Evolutionary conservation across 129 eudicot genomes (phyloP), one percentile per base, ranked within the genome.

Genomic region (Pseudognaphalium luteoalbum): DNA sequence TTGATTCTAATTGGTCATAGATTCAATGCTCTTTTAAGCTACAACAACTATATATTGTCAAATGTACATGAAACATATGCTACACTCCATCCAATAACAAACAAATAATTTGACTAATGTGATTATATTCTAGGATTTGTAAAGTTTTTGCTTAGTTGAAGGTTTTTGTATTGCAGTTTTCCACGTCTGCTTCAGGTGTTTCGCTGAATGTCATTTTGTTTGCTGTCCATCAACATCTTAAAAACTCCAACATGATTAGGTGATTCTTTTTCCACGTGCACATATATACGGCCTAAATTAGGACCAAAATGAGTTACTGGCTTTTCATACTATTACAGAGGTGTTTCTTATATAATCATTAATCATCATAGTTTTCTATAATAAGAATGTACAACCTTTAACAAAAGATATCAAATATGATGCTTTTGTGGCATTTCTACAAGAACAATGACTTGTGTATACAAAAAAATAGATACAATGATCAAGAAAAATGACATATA

Each of bases 181-280:
- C 10, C 15, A 70, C 52, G 37, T 28, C 4, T 50, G 54, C 54
- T 32, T 64, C 75, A 52, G 54, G 64, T 28, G 64, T 37, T 71
- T 30, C 29, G 64, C 51, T 71, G 50, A 44, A 32, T 57, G 22
- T 71, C 60, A 29, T 51, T 29, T 71, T 52, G 76, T 71, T 71
- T 52, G 76, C 54, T 71, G 32, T 32, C 33, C 44, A 56, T 71
- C 66, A 32, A 71, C 76, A 71, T 71, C 76, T 47, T 39, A 74
- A 39, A 70, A 59, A 25, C 39, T 41, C 59, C 60, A 28, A 1
- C 51, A 28, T 47, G 41, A 47, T 70, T 14, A 70, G 60, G 59
- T 16, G 50, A 22, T 42, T 60, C 74, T 69, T 50, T 69, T 69
- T 28, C 44, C 11, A 10, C 22, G 32, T 68, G 58, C n/a, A 11